Base-by-base conservation (phyloP, 2,329 filamentous ascomycete species). In the Tolypocladium inflatum region DNA sequence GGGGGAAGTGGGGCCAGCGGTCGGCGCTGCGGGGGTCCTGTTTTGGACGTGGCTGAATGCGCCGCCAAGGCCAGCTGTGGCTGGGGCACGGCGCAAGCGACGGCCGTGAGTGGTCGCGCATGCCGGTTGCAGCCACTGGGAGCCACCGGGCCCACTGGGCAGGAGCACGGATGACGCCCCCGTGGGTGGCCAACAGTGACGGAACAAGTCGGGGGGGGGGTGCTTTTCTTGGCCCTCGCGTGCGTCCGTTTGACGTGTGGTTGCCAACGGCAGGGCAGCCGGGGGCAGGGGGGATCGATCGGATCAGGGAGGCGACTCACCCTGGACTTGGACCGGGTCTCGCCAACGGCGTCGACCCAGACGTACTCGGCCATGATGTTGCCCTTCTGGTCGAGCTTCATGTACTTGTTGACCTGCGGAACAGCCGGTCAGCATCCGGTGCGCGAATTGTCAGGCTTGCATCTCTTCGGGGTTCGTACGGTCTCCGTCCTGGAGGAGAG, bases 351-450 rank as follows among this genome's bases (percentile, higher is more conserved):
- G 72, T 97, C 92, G 73, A 97, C 88, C 93, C 93, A 97, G 81
- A 97, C 86, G 79, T 97, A 97, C 80, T 97, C 93, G 71, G 91
- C 93, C 77, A 96, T 94, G 72, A 95, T 81, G 68, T 79, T 80
- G 74, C 91, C 92, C 75, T 88, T 90, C 81, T 97, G 93, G 74
- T 91, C 88, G 70, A 97, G 89, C 71, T 81, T 81, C 78, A 94
- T 85, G 83, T 93, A 97, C 78, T 97, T 97, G 76, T 88, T 80
- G 75, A 97, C 86, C 91, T 96, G 76, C 69, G 63, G 56, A 56
- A 57, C 54, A 61, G 41, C 21, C 45, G 53, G 57, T 58, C 55
- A 62, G 56, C 37, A 56, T 54, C 38, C 38, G 23, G 3, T 45
- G 26, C 43, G 43, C 43, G 11, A 15, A 1, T 10, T 11, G 4